These are phyloP conservation scores for Orychophragmus violaceus DNA, from an alignment of 345 rosid genomes.

Conservation along the genomic window DNA sequence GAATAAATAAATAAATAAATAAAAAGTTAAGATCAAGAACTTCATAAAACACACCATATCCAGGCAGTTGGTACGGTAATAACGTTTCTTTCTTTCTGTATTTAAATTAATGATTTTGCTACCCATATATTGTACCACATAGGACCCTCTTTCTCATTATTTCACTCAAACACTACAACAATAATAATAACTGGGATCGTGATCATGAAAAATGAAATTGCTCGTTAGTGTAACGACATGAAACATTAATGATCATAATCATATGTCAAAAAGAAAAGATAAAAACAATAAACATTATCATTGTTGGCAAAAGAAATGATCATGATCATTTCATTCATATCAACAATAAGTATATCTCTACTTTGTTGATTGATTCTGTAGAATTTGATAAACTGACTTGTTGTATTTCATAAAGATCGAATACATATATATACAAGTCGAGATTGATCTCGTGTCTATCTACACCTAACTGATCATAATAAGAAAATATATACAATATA, in stretches of 20 bases:
- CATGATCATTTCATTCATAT: background rate
- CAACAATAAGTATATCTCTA: background rate
- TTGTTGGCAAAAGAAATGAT: too few relatives aligned
- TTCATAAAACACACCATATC: constrained; percentile 25
- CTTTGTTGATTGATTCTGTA: too few relatives aligned
- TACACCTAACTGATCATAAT: too few relatives aligned
- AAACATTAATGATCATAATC: background rate
- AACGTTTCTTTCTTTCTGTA: constrained; percentile 19
- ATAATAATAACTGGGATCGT: background rate
- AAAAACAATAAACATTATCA: too few relatives aligned
- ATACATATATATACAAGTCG: too few relatives aligned
- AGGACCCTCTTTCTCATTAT: constrained; percentile 14
- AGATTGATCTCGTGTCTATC: too few relatives aligned
- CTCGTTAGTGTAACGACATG: background rate
- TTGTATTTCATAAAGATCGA: too few relatives aligned
- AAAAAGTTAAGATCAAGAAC: constrained; percentile 5
- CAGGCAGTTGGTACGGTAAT: constrained; percentile 25
- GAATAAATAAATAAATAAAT: background rate
- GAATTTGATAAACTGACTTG: too few relatives aligned
- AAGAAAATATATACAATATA: too few relatives aligned
- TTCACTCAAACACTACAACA: constrained; percentile 5
- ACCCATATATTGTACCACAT: constrained; percentile 7
- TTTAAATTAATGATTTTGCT: constrained; percentile 2
- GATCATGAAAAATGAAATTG: background rate
- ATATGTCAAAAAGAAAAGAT: background rate